phyloP scores from a whole-genome alignment of 1,284 basidiomycete genomes.

The Ganoderma lingzhi region DNA sequence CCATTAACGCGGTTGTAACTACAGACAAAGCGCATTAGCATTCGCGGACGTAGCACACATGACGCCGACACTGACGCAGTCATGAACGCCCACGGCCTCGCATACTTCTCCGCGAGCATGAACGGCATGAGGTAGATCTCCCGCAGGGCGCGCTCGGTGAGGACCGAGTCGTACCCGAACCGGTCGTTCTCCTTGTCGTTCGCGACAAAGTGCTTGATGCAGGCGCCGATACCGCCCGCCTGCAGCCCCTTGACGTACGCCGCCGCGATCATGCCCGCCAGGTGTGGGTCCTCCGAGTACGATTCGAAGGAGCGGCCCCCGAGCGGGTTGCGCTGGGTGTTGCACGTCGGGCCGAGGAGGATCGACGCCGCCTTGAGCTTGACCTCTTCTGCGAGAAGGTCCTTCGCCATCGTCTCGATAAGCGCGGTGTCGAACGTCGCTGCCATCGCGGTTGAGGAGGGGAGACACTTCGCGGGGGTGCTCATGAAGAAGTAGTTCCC shows the following conservation, averaged over 20 bases:
- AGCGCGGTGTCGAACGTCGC: slow-evolving; percentile 79
- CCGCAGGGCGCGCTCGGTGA: slow-evolving; percentile 74
- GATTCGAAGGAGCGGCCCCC: slow-evolving; percentile 83
- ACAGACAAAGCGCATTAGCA: neutral
- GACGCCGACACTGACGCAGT: slow-evolving; percentile 59
- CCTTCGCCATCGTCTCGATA: slow-evolving; percentile 65
- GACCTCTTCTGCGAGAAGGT: slow-evolving; percentile 76
- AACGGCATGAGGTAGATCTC: slow-evolving; percentile 82
- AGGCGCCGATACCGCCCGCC: slow-evolving; percentile 70
- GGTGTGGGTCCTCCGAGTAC: slow-evolving; percentile 83
- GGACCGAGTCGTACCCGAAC: slow-evolving; percentile 66
- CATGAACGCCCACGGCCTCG: slow-evolving; percentile 77
- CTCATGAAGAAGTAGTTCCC: slow-evolving; percentile 50
- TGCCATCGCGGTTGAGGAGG: slow-evolving; percentile 72
- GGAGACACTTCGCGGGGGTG: slow-evolving; percentile 69
- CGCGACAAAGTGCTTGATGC: slow-evolving; percentile 78
- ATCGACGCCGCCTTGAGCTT: slow-evolving; percentile 74
- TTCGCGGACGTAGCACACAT: neutral
- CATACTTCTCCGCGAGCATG: slow-evolving; percentile 81
- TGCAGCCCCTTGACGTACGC: slow-evolving; percentile 82
- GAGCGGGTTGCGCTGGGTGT: slow-evolving; percentile 80
- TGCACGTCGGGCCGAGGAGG: slow-evolving; percentile 81
- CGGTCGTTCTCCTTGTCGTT: slow-evolving; percentile 82
- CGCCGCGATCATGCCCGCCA: slow-evolving; percentile 74
- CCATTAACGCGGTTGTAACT: slow-evolving; percentile 80